These are phyloP conservation scores for Saccharomyces pastorianus DNA, from an alignment of 1,139 yeast genomes.

Conservation along the genomic window DNA sequence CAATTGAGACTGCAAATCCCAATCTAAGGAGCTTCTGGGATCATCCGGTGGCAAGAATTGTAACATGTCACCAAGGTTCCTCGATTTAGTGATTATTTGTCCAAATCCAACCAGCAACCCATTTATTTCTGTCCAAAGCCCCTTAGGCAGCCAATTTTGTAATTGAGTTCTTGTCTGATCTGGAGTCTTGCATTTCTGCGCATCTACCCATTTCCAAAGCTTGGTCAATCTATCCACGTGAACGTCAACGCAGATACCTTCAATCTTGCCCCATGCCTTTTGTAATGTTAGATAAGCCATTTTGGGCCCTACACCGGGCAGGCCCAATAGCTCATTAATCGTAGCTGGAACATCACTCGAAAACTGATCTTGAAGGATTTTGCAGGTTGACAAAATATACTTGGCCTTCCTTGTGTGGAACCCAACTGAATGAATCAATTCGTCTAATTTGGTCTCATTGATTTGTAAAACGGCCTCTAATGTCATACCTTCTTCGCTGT, in stretches of 20 bases:
- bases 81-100: constrained; percentile 74
- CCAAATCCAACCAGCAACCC: constrained; percentile 90
- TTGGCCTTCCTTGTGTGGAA: constrained; percentile 74
- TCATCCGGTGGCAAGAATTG: constrained; percentile 39
- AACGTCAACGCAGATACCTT: constrained; percentile 91
- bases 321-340: constrained; percentile 51
- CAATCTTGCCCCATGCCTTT: constrained; percentile 65
- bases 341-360: constrained; percentile 64
- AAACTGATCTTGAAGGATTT: constrained; percentile 43
- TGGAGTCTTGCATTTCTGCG: constrained; percentile 51
- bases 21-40: constrained; percentile 16
- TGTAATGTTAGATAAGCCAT: constrained; percentile 83
- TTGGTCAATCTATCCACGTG: constrained; percentile 77
- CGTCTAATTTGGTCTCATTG: constrained; percentile 52
- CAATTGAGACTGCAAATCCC: constrained; percentile 3
- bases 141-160: constrained; percentile 66
- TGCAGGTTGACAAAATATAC: constrained; percentile 57
- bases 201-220: constrained; percentile 71
- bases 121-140: constrained; percentile 75
- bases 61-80: constrained; percentile 57
- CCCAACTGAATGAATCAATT: constrained; percentile 73
- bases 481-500: constrained; percentile 35
- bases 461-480: constrained; percentile 41
- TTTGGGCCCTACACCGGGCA: constrained; percentile 95
- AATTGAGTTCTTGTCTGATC: constrained; percentile 64